Conservation (phyloP, 331 rosid genomes). For the Pyrus hybrid region DNA sequence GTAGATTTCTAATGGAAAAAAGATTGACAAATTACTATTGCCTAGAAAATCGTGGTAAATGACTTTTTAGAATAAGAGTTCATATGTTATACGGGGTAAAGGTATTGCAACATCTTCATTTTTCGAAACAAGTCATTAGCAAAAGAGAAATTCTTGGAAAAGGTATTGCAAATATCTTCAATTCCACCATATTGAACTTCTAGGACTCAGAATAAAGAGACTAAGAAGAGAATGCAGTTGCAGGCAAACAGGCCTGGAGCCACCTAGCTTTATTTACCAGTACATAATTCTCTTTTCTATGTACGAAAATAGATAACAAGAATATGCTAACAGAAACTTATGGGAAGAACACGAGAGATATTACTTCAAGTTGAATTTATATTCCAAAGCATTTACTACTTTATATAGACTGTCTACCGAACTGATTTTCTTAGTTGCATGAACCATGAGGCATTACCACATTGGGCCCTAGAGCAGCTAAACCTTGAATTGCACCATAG, state of each 20-base stretch:
- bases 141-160: no score
- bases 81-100: not conserved
- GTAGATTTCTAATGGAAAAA: not conserved
- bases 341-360: not conserved
- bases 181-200: not conserved
- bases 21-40: not conserved
- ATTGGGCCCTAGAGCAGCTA: slow-evolving; percentile 71
- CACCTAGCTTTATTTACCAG: not conserved
- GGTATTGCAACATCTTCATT: not conserved
- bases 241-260: not conserved
- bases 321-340: not conserved
- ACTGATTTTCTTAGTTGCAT: not conserved
- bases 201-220: not conserved
- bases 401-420: not conserved
- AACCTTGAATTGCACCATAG: slow-evolving; percentile 92
- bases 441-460: slow-evolving; percentile 46
- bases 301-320: not conserved
- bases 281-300: not conserved
- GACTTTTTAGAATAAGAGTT: not conserved
- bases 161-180: not conserved
- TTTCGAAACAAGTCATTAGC: not conserved
- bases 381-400: not conserved
- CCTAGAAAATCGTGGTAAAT: not conserved
- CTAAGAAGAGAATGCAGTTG: not conserved
- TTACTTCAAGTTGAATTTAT: not conserved